Base-by-base conservation (phyloP, 345 rosid genomes). In the Syzygium grande region DNA sequence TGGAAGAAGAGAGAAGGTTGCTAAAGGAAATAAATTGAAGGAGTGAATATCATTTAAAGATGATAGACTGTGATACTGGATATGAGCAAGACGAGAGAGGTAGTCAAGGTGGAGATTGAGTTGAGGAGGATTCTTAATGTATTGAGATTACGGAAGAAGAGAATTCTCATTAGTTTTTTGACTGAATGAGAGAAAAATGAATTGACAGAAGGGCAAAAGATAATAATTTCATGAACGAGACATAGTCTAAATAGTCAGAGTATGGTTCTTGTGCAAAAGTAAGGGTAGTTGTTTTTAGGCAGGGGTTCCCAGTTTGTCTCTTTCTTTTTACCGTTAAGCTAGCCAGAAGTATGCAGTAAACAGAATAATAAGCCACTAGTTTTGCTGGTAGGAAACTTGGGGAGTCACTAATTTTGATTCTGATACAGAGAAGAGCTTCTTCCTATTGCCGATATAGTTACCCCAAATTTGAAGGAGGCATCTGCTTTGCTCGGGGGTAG, bases 401-500 rank as follows among this genome's bases (percentile, higher is more conserved):
- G 65, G 27, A 86, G 52, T 52, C 68, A 85, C 23, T 86, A 34
- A 30, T 77, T 73, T 80, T 30, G 83, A 30, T 54, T 85, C 63
- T 54, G 84, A 85, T 93, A 91, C 92, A 96, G 98, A 89, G 97
- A 96, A 92, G 92, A 92, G 84, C 97, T 98, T 59, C 92, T 98
- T 88, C 98, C 98, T 55, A 88, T 95, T 90, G 97, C 99, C 85
- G 96, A 96, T 89, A 91, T 98, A 55, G 89, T 96, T 65, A 98
- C 99, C 86, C 99, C 99, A 73, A 98, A 98, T 91, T 87, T 96
- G 85, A 96, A 94, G 91, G 99, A 98, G 90, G 98, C 99, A 25
- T 94, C 98, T 88, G 94, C 98, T 90, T 93, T 98, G 84, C 98
- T 98, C 84, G 96, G 92, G 85, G 96, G 95, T 49, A 56, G 88